Conservation (phyloP, 2,329 filamentous ascomycete species). For the Paecilomyces fulvus region DNA sequence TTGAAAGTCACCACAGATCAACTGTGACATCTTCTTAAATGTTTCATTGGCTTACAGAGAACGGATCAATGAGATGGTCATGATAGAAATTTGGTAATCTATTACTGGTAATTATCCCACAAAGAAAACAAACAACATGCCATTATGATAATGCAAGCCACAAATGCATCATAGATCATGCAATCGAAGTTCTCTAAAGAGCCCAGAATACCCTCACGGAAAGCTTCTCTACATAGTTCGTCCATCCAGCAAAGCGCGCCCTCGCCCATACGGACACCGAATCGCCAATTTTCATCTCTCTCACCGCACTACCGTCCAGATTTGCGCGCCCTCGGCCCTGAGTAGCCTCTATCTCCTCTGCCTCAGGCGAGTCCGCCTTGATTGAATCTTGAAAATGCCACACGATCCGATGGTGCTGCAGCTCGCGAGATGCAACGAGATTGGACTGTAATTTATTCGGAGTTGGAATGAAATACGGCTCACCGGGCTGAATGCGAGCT, state of each 20-base stretch:
- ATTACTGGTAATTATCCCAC: no score
- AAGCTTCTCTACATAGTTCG: constrained; percentile 23
- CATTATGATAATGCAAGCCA: no score
- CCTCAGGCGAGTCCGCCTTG: constrained; percentile 21
- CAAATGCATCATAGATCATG: neutral
- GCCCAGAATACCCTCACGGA: constrained; percentile 31
- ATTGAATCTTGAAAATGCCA: constrained; percentile 30
- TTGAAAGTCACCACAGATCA: no score
- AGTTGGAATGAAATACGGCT: constrained; percentile 20
- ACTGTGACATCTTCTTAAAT: no score
- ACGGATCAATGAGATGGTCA: no score
- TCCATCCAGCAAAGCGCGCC: constrained; percentile 29
- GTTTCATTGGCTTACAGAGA: no score
- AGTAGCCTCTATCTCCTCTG: constrained; percentile 19
- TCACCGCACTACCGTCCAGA: constrained; percentile 26
- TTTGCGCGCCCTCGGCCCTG: constrained; percentile 27
- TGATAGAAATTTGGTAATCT: no score
- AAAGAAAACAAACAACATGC: no score
- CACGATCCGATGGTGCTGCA: constrained; percentile 18
- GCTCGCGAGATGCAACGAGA: constrained; percentile 9
- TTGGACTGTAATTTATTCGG: constrained; percentile 25
- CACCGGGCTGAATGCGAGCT: constrained; percentile 7
- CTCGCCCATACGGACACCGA: constrained; percentile 29
- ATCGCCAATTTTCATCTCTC: constrained; percentile 27
- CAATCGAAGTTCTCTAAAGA: constrained; percentile 12